These are phyloP conservation scores for Schizochytrium sp. DNA, from an alignment of 108 stramenopile species.

Conservation along the genomic window DNA sequence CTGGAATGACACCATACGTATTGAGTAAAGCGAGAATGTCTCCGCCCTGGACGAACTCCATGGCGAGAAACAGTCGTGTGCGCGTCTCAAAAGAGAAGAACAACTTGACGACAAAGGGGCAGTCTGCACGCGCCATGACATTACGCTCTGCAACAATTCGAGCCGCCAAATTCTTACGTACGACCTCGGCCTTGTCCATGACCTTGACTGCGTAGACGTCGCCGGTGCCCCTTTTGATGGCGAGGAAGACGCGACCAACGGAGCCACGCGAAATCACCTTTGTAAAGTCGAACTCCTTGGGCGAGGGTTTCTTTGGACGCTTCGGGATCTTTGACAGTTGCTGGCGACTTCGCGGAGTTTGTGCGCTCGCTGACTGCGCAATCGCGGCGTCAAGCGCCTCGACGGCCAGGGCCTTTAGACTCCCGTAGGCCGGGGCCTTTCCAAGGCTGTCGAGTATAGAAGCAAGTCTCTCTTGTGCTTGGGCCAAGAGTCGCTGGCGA, in stretches of 20 bases:
- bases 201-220: slow-evolving; percentile 80
- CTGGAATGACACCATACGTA: slow-evolving; percentile 48
- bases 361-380: not conserved
- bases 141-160: slow-evolving; percentile 3
- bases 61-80: slow-evolving; percentile 76
- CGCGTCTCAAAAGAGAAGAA: slow-evolving; percentile 32
- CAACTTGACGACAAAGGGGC: slow-evolving; percentile 36
- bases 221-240: slow-evolving; percentile 63
- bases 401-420: not conserved
- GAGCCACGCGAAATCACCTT: slow-evolving; percentile 92
- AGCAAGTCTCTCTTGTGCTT: not conserved
- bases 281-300: slow-evolving; percentile 57
- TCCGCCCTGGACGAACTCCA: slow-evolving; percentile 98
- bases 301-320: not conserved
- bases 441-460: not conserved
- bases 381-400: not conserved
- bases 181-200: slow-evolving; percentile 70
- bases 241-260: slow-evolving; percentile 97
- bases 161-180: slow-evolving; percentile 25
- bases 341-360: not conserved
- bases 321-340: not conserved
- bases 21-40: slow-evolving; percentile 92
- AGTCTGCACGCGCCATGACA: not conserved
- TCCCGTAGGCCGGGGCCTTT: not conserved
- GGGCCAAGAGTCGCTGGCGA: not conserved